Evolutionary conservation across 2,329 filamentous ascomycete genomes (phyloP), one percentile per base, ranked within the genome.

Genomic region (Pyricularia sp.): DNA sequence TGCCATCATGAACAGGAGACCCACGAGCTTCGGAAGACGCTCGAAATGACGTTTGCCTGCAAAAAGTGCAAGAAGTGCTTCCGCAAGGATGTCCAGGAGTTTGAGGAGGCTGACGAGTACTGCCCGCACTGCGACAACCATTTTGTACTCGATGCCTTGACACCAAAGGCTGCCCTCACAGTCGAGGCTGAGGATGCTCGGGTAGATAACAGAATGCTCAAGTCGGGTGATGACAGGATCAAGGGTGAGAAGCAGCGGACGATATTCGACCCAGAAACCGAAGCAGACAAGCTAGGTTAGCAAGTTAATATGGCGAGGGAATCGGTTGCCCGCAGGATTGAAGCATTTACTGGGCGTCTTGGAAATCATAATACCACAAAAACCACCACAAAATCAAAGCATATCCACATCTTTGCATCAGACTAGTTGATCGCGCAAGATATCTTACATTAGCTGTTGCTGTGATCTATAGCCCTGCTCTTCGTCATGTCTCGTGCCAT

Each of bases 1-100:
- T 99, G 94, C 79, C 94, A 99, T 78, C 79, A 79, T 64, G 94
- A 99, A 75, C 81, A 85, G 67, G 89, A 96, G 76, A 78, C 81
- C 67, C 94, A 97, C 75, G 78, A 83, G 49, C 86, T 99, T 26
- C 78, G 84, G 64, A 89, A 96, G 77, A 82, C 81, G 68, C 82
- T 88, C 70, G 94, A 99, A 73, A 96, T 99, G 91, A 84, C 81
- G 49, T 97, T 99, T 73, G 91, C 91, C 64, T 99, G 94, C 84
- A 99, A 99, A 73, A 99, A 99, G 80, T 99, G 94, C 86, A 93
- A 89, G 71, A 99, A 99, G 78, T 93, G 88, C 77, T 99, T 99
- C 81, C 89, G 94, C 70, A 99, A 97, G 75, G 91, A 99, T 72
- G 89, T 89, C 60, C 80, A 85, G 69, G 90, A 96, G 75, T 97